Evolutionary conservation across 2,329 filamentous ascomycete genomes (phyloP).

Genomic region (Herpotrichia juniperi): DNA sequence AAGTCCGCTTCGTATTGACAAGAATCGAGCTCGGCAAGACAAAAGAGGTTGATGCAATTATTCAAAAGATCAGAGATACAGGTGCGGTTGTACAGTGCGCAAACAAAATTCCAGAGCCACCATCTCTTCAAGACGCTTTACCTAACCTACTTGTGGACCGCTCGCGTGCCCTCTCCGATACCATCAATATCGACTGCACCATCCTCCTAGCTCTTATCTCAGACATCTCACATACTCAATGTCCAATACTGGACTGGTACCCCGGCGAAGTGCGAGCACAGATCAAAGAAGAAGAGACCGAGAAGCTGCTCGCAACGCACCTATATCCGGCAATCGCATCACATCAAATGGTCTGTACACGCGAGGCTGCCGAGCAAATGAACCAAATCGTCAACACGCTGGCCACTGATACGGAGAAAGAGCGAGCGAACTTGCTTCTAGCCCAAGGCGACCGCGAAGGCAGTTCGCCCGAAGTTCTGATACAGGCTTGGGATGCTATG

Average conservation of each 20-base stretch:
- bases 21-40: conserved; percentile 59
- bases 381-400: conserved; percentile 48
- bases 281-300: conserved; percentile 67
- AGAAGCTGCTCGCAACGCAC: conserved; percentile 64
- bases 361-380: conserved; percentile 69
- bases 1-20: conserved; percentile 65
- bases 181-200: conserved; percentile 69
- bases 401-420: conserved; percentile 51
- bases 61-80: conserved; percentile 61
- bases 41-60: conserved; percentile 61
- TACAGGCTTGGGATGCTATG: conserved; percentile 42
- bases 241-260: conserved; percentile 55
- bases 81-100: conserved; percentile 48
- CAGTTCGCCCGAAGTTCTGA: conserved; percentile 18
- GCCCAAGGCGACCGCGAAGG: conserved; percentile 45
- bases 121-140: conserved; percentile 30
- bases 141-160: conserved; percentile 46
- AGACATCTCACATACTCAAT: conserved; percentile 69
- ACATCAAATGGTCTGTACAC: conserved; percentile 68
- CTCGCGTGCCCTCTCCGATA: conserved; percentile 47
- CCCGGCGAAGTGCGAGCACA: conserved; percentile 68
- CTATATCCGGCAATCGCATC: conserved; percentile 67
- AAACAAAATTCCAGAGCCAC: conserved; percentile 29
- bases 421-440: conserved; percentile 65
- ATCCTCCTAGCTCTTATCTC: conserved; percentile 75